Base-by-base conservation (phyloP, 2,329 filamentous ascomycete species). In the Fusarium fracticaudum region DNA sequence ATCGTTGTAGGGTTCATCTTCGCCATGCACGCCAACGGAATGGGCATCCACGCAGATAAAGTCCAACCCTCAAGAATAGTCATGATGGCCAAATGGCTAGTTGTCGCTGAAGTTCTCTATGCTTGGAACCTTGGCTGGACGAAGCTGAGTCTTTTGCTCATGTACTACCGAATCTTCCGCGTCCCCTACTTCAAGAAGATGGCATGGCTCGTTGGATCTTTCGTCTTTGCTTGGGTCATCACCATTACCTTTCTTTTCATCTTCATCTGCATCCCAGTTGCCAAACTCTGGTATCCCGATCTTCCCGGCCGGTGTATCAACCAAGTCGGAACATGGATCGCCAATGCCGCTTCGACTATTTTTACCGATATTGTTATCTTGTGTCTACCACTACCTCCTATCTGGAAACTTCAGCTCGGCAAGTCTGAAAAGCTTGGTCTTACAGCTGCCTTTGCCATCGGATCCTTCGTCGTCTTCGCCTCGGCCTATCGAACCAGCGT, bases 81-180 rank as follows among this genome's bases (percentile, higher is more conserved):
- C 53, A 78, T 82, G 76, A 84, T 86, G 79, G 83, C 83, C 18
- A 86, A 88, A 77, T 83, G 84, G 75, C 81, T 88, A 11, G 76
- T 88, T 18, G 83, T 85, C 17, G 85, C 84, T 29, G 86, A 87
- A 74, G 81, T 87, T 62, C 78, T 87, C 44, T 87, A 87, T 72
- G 84, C 81, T 33, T 87, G 82, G 74, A 86, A 85, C 37, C 78
- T 87, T 8, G 85, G 83, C 44, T 83, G 86, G 79, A 86, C 86
- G n/a, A 89, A 88, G 72, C 62, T 87, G 20, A 84, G 84, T 58
- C 80, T 89, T 29, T 75, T 89, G 50, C 78, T 87, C 47, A 87
- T 89, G 85, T 88, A 88, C 80, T 84, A 83, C 74, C 86, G 86
- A 74, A 87, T 89, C 71, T 89, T 89, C 76, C 85, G 80, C 26